These are phyloP conservation scores for Neoarthrinium moseri DNA, from an alignment of 2,329 filamentous ascomycete genomes.

Conservation along the genomic window DNA sequence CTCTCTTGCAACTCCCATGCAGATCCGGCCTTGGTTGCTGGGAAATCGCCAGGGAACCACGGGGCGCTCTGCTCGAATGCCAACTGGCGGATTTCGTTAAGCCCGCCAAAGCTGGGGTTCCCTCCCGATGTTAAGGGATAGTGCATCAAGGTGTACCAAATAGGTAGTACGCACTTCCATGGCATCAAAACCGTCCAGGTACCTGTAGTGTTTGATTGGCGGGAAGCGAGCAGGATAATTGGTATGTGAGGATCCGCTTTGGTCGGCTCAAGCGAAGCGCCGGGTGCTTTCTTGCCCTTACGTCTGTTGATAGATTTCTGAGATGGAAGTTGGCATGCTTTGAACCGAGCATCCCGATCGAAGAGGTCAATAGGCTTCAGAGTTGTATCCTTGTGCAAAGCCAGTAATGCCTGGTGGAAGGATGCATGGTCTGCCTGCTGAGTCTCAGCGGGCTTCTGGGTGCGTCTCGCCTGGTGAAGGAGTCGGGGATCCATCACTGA, in stretches of 20 bases:
- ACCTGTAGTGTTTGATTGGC: conserved; percentile 51
- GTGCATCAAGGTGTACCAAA: conserved; percentile 87
- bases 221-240: conserved; percentile 65
- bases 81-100: conserved; percentile 77
- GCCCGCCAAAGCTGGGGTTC: conserved; percentile 78
- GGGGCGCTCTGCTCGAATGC: conserved; percentile 74
- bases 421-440: conserved; percentile 15
- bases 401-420: conserved; percentile 60
- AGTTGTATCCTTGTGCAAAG: conserved; percentile 64
- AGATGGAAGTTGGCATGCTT: conserved; percentile 64
- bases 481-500: conserved; percentile 77
- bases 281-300: conserved; percentile 62
- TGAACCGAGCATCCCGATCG: conserved; percentile 62
- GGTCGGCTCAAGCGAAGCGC: conserved; percentile 56
- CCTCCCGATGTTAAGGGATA: conserved; percentile 77
- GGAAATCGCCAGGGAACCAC: conserved; percentile 86
- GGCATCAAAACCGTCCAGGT: conserved; percentile 84
- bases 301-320: conserved; percentile 82
- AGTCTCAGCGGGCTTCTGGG: conserved; percentile 30
- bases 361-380: conserved; percentile 59
- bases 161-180: conserved; percentile 81
- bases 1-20: conserved; percentile 73
- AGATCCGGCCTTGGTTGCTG: conserved; percentile 75
- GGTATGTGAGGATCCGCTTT: conserved; percentile 74
- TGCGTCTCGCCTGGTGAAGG: conserved; percentile 67